Evolutionary conservation across 1,139 yeast genomes (phyloP).

Genomic region (Saccharomyces hybrid): DNA sequence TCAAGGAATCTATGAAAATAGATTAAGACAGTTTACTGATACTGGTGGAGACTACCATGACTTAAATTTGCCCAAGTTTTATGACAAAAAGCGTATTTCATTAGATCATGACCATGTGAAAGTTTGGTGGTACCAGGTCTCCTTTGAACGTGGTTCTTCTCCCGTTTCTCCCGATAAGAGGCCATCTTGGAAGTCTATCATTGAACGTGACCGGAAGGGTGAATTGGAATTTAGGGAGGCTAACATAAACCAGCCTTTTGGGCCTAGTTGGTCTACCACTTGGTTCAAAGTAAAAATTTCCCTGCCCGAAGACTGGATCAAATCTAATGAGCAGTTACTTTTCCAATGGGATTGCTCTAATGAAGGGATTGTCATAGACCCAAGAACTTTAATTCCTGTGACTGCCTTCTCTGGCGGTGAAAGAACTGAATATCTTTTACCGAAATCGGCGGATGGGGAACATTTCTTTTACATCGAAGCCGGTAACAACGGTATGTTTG

Average conservation of each 20-base stretch:
- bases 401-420: slow-evolving; percentile 90
- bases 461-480: slow-evolving; percentile 68
- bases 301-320: slow-evolving; percentile 56
- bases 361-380: slow-evolving; percentile 74
- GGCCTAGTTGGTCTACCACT: slow-evolving; percentile 95
- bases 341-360: slow-evolving; percentile 84
- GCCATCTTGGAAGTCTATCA: slow-evolving; percentile 69
- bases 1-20: slow-evolving; percentile 65
- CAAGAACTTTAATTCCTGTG: slow-evolving; percentile 52
- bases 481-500: slow-evolving; percentile 94
- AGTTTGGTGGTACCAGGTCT: slow-evolving; percentile 31
- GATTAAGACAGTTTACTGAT: slow-evolving; percentile 76
- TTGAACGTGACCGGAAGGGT: slow-evolving; percentile 32
- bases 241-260: slow-evolving; percentile 68
- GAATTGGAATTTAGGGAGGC: slow-evolving; percentile 42
- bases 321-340: slow-evolving; percentile 43
- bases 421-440: slow-evolving; percentile 65
- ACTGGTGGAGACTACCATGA: slow-evolving; percentile 60
- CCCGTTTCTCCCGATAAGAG: slow-evolving; percentile 39
- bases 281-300: slow-evolving; percentile 72
- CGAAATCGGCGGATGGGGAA: slow-evolving; percentile 36
- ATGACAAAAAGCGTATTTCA: slow-evolving; percentile 48
- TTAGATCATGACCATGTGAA: slow-evolving; percentile 24
- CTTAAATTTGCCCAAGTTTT: slow-evolving; percentile 76
- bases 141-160: slow-evolving; percentile 27